Percentiles rank a stretch among this genome's conserved stretches.
Conservation (phyloP, 2,329 filamentous ascomycete species). For the Graphium sp. region DNA sequence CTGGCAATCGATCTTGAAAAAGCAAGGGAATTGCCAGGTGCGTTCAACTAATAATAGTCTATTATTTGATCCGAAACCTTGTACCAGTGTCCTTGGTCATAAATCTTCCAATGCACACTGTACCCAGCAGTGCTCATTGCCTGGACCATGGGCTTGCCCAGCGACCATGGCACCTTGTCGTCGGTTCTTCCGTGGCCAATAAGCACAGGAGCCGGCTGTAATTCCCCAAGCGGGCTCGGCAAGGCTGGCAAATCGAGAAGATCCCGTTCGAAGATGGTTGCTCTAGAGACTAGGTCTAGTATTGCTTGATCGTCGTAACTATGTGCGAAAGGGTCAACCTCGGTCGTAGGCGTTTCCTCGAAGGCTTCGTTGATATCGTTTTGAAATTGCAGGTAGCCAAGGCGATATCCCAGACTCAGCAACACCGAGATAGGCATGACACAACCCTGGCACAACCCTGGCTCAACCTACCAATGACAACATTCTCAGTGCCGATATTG, state of each 20-base stretch:
- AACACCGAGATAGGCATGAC: conserved; percentile 17
- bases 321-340: conserved; percentile 10
- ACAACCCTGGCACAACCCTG: conserved; percentile 32
- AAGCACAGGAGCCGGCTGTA: conserved; percentile 24
- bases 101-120: neutral
- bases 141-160: neutral
- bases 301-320: conserved; percentile 3
- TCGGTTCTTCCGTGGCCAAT: conserved; percentile 85
- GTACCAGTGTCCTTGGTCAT: neutral
- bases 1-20: no score
- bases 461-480: conserved; percentile 33
- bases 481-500: conserved; percentile 14
- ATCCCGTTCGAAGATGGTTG: neutral
- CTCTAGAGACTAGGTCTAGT: neutral
- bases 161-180: conserved; percentile 37
- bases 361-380: conserved; percentile 12
- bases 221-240: neutral
- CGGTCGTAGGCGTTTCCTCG: conserved; percentile 4
- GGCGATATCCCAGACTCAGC: conserved; percentile 23
- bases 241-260: neutral
- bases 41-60: no score
- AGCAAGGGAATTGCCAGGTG: no score
- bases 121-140: neutral
- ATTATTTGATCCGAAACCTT: neutral
- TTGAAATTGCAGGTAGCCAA: conserved; percentile 27